A percentile compares a stretch with the other conserved stretches of the same genome.
These are phyloP conservation scores for Candida sanyaensis DNA, from an alignment of 1,139 yeast species.

Conservation along the genomic window DNA sequence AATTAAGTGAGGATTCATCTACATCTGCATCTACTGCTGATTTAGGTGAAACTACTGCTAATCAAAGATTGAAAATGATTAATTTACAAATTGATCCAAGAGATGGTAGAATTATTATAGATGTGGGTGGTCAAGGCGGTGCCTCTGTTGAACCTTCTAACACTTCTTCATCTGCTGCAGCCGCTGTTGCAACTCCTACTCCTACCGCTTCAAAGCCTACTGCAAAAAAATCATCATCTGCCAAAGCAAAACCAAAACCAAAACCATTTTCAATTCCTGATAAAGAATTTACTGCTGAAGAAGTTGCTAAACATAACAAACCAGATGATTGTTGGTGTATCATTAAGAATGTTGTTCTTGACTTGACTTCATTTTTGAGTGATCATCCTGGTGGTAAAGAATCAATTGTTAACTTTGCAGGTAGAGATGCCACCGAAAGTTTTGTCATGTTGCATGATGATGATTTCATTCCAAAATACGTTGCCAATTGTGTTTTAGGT, in stretches of 20 bases:
- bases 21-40: not conserved
- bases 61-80: slow-evolving; percentile 41
- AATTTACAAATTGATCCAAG: slow-evolving; percentile 44
- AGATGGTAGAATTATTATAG: slow-evolving; percentile 31
- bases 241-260: slow-evolving; percentile 5
- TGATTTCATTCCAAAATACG: slow-evolving; percentile 51
- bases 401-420: slow-evolving; percentile 77
- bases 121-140: slow-evolving; percentile 21
- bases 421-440: slow-evolving; percentile 86
- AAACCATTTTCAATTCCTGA: slow-evolving; percentile 36
- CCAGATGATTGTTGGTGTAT: slow-evolving; percentile 83
- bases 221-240: slow-evolving; percentile 4
- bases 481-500: slow-evolving; percentile 49
- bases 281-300: slow-evolving; percentile 49
- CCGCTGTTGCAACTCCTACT: slow-evolving; percentile 8
- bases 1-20: slow-evolving; percentile 20
- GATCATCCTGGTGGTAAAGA: slow-evolving; percentile 90
- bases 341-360: slow-evolving; percentile 80
- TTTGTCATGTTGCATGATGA: slow-evolving; percentile 67
- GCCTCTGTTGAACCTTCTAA: slow-evolving; percentile 1
- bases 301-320: slow-evolving; percentile 64
- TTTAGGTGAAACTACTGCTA: slow-evolving; percentile 13
- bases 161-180: slow-evolving; percentile 5
- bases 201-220: slow-evolving; percentile 8
- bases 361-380: slow-evolving; percentile 74